Evolutionary conservation across 1,139 yeast genomes (phyloP), one percentile per base, ranked within the genome.

Genomic region (Geotrichum macrosporum): DNA sequence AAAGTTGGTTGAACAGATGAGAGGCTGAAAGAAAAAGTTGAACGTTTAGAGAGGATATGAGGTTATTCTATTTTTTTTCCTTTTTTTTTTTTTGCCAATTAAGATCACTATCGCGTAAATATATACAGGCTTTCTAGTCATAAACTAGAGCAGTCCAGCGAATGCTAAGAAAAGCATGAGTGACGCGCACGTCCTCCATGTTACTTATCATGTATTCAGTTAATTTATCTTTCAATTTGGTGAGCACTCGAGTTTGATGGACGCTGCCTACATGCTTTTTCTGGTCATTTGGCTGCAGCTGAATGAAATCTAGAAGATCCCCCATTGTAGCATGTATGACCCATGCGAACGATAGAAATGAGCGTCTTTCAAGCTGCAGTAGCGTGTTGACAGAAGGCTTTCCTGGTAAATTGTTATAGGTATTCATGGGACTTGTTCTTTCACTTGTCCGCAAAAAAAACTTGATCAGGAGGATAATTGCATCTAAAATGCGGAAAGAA

Each of bases 151-250:
- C n/a, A n/a, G n/a, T n/a, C 41, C 41, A 37, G 19, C 34, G 18
- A 24, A 37, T 8, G 16, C 8, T 19, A 10, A 37, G 24, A 22
- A 37, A 37, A 12, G 41, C 41, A n/a, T 27, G 26, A 2, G 15
- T 13, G 16, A 37, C 24, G 4, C 41, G 33, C 24, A 16, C 2
- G 33, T 37, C 41, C 24, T 37, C 41, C 41, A 37, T 37, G 4
- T 18, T 15, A 21, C 29, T 27, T n/a, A 37, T 12, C 41, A 37
- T 37, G 16, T 22, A 37, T 26, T 16, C 41, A 12, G 19, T 18
- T 3, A 37, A 5, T n/a, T 37, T 26, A 19, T 37, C 24, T 12
- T 16, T 13, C 15, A 37, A 22, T 18, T 37, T 29, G 8, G 12
- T 13, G 21, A 37, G 13, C 22, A 26, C 26, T 10, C 6, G 20